Evolutionary conservation across 2,329 filamentous ascomycete species (phyloP), one percentile per base, ranked within the genome.

Genomic region (Didymella pinodella): DNA sequence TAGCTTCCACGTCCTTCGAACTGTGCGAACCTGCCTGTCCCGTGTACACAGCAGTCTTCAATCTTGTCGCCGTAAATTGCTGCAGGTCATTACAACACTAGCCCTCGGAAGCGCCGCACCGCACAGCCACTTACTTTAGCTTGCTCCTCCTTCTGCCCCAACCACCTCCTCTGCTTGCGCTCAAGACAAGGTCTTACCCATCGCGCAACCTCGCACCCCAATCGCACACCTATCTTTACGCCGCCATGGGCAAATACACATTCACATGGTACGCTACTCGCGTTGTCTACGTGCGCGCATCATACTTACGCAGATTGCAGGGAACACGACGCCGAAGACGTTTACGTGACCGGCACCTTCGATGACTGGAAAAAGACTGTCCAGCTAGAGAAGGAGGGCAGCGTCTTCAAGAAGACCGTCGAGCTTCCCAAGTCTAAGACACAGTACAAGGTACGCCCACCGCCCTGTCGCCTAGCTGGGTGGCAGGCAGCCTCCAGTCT

Each of bases 281-380:
- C 57, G 44, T 45, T 38, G 28, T 31, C 31, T 26, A 10, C 41
- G 10, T 4, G 29, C 29, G 57, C 54, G 57, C 57, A 52, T 56
- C 57, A 59, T 57, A 58, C 65, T 70, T 54, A 74, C 66, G 72
- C 66, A 25, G 20, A 54, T 47, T 54, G 31, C 62, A 97, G 94
- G 94, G 87, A 90, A 75, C 89, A 95, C 77, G 83, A 88, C 70
- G 93, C 91, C 75, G 85, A 88, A 68, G 90, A 96, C 76, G 94
- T 98, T 77, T 94, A 90, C 79, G 95, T 98, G 70, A 98, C 94
- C 40, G 95, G 95, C 76, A 94, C 91, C 64, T 98, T 98, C 76
- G 94, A 98, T 80, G 86, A 92, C 81, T 99, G 95, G 95, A 85
- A 86, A 67, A 94, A 95, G 84, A 92, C 88, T 56, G 86, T 94